Evolutionary conservation across 2,329 filamentous ascomycete genomes (phyloP).

Genomic region (Penicillium verrucosum): DNA sequence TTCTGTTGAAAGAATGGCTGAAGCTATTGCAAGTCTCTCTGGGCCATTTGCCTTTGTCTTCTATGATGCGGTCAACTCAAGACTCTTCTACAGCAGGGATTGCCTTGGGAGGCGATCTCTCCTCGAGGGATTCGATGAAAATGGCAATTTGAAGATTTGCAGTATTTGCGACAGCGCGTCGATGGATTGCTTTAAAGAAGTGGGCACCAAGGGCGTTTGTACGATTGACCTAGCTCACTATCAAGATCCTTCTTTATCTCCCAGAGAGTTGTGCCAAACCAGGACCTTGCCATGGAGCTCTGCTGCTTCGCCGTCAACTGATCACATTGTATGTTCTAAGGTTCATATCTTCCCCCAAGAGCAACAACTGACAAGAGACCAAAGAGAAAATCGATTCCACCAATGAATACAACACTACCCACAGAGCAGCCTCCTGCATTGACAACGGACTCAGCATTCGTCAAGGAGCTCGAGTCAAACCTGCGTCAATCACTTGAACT

Average conservation of each 20-base stretch:
- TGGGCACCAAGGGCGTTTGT: constrained; percentile 81
- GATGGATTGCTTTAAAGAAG: constrained; percentile 65
- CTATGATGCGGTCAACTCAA: constrained; percentile 61
- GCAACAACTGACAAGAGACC: background rate
- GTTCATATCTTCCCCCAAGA: background rate
- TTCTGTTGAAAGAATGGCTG: constrained; percentile 29
- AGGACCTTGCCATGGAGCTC: constrained; percentile 31
- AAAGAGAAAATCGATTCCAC: constrained; percentile 44
- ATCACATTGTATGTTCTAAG: constrained; percentile 24
- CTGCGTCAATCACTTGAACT: constrained; percentile 61
- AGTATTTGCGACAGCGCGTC: constrained; percentile 62
- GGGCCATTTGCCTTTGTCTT: constrained; percentile 91
- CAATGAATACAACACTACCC: constrained; percentile 43
- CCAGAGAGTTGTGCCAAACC: constrained; percentile 20
- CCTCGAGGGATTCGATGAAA: constrained; percentile 53
- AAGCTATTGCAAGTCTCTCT: constrained; percentile 60
- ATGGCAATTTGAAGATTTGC: constrained; percentile 59
- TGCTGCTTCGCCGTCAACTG: constrained; percentile 9
- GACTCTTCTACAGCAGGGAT: constrained; percentile 80
- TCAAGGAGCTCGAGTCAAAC: constrained; percentile 53
- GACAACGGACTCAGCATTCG: constrained; percentile 47
- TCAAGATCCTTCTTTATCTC: constrained; percentile 5
- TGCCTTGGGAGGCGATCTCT: constrained; percentile 83
- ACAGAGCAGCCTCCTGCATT: constrained; percentile 29
- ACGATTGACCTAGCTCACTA: constrained; percentile 54